Evolutionary conservation across 2,329 filamentous ascomycete species (phyloP).

Genomic region (Cladosporium cucumerinum): DNA sequence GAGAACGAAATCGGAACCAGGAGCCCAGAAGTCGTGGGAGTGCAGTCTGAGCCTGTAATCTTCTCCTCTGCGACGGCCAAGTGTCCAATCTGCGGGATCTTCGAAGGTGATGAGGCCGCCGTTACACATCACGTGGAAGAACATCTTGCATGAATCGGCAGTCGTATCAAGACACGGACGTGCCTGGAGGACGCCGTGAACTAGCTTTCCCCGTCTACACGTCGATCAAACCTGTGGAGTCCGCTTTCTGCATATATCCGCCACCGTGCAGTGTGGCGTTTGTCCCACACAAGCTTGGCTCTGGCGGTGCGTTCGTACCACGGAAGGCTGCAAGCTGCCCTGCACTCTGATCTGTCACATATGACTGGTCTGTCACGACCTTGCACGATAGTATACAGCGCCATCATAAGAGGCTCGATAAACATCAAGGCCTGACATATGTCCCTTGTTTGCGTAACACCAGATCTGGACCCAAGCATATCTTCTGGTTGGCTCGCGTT

Average conservation of each 20-base stretch:
- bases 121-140: constrained; percentile 64
- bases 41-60: constrained; percentile 20
- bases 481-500: background rate
- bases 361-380: background rate
- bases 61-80: constrained; percentile 31
- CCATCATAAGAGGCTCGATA: background rate
- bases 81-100: constrained; percentile 65
- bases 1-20: constrained; percentile 23
- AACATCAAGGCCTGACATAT: background rate
- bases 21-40: constrained; percentile 23
- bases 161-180: background rate
- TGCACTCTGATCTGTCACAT: background rate
- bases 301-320: background rate
- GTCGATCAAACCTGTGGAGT: constrained; percentile 6
- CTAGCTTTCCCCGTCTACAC: background rate
- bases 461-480: background rate
- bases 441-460: background rate
- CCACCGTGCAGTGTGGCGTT: constrained; percentile 8
- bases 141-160: constrained; percentile 48
- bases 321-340: background rate
- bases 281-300: constrained; percentile 3
- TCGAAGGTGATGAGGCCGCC: constrained; percentile 66
- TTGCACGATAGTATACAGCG: background rate
- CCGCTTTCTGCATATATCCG: background rate
- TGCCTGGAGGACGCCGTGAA: background rate